Base-by-base conservation (phyloP, 1,139 yeast genomes). In the Arxiozyma slooffiae region DNA sequence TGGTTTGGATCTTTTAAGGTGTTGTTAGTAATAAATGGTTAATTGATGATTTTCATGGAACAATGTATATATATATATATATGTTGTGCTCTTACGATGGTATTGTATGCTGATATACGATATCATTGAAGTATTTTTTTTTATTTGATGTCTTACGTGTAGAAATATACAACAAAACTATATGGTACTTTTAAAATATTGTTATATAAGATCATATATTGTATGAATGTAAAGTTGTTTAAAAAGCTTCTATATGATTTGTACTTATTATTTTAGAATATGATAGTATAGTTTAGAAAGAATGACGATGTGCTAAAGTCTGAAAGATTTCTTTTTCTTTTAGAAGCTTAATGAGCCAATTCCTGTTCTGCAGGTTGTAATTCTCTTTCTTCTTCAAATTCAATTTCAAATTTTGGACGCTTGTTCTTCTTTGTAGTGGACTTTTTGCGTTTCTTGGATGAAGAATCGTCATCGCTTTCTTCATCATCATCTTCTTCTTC, bases 341-440 rank as follows among this genome's bases (percentile, higher is more conserved):
- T 16, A 11, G 14, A 30, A 30, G 14, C 6, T n/a, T 30, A 59
- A 18, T 58, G 58, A 17, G 61, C 61, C 47, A 58, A 45, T 52
- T 64, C 66, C 49, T 62, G 64, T 43, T 58, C 62, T 30, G 56
- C 52, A 30, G 60, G 60, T 49, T 60, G 64, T 17, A 60, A 54
- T 46, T 60, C 57, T 36, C 54, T 57, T 67, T 85, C 95, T 60
- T 85, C 82, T 69, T 87, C 96, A 65, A 86, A 84, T 67, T 84
- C 92, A 50, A 85, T 82, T 67, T 87, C 96, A 46, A 87, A 81
- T 69, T 85, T 79, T 48, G 95, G 85, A 67, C 85, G 81, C 71
- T 80, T 80, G 58, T 69, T 70, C 57, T 73, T 68, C 54, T 70
- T 66, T 50, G 69, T 63, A 48, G 71, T 69, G 54, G 70, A 63